Evolutionary conservation across 2,329 filamentous ascomycete genomes (phyloP).

Genomic region (Botryotinia convoluta): DNA sequence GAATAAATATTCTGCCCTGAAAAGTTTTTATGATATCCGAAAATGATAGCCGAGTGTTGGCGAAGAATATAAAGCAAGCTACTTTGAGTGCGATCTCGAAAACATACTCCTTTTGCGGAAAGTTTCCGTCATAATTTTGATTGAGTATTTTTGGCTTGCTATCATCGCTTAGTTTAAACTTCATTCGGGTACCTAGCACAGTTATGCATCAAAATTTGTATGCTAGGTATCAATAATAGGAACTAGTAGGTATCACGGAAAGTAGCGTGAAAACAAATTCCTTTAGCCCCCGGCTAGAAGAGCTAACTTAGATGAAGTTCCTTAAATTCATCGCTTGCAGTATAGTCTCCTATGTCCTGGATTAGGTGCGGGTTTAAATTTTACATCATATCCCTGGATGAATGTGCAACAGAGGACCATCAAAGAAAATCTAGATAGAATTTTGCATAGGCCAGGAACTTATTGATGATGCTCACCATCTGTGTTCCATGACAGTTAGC

Average conservation of each 20-base stretch:
- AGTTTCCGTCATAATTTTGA: not conserved
- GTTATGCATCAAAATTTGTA: not conserved
- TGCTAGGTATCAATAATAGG: not conserved
- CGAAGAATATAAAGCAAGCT: not conserved
- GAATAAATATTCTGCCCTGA: not conserved
- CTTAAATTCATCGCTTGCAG: not conserved
- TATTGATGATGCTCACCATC: fast-evolving
- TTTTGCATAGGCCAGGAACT: not conserved
- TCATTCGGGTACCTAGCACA: not conserved
- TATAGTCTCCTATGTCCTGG: not conserved
- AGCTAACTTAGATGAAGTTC: not conserved
- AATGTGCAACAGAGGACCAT: not conserved
- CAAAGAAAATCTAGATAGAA: not conserved
- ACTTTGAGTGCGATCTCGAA: not conserved
- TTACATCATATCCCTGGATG: too few species aligned
- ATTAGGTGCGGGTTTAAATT: too few species aligned
- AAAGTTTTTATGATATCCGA: not conserved
- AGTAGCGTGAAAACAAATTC: not conserved
- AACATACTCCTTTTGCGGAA: not conserved
- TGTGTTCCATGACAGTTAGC: not conserved
- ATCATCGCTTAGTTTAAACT: too few species aligned
- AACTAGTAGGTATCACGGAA: not conserved
- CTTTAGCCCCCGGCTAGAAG: too few species aligned
- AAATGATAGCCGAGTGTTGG: not conserved
- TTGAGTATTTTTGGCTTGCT: not conserved